These are phyloP conservation scores for Lachnellula suecica DNA, from an alignment of 2,329 filamentous ascomycete genomes.

Conservation along the genomic window DNA sequence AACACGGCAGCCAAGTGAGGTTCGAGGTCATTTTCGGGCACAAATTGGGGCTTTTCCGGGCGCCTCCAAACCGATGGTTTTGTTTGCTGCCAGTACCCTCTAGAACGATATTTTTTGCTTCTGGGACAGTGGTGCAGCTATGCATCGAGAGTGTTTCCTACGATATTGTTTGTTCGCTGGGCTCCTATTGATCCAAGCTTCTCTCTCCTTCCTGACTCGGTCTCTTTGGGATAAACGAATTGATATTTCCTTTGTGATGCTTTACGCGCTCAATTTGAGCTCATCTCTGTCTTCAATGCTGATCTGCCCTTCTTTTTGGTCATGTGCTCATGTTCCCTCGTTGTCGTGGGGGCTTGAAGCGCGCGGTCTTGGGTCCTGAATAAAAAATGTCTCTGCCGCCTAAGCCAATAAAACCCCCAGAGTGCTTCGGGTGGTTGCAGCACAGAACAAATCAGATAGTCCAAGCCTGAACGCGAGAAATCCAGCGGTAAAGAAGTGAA, in stretches of 20 bases:
- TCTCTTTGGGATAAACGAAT: neutral
- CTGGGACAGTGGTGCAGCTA: neutral
- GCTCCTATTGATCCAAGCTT: neutral
- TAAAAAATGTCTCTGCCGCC: conserved; percentile 2
- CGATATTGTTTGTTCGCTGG: neutral
- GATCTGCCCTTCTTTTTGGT: conserved; percentile 10
- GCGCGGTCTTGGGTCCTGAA: conserved; percentile 11
- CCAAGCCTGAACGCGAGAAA: neutral
- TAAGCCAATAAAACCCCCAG: conserved; percentile 7
- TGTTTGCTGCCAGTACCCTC: neutral
- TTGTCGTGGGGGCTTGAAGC: conserved; percentile 18
- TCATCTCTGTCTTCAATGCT: conserved; percentile 12
- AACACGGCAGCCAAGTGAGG: neutral
- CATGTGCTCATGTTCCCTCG: conserved; percentile 15
- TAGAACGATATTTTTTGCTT: neutral
- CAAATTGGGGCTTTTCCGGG: neutral
- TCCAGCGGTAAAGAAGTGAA: neutral
- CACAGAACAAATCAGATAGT: neutral
- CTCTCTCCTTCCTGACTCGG: neutral
- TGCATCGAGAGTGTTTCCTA: neutral
- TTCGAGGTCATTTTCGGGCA: neutral
- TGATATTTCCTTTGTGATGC: neutral
- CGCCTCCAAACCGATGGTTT: neutral
- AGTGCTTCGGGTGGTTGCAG: neutral
- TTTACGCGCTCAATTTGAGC: conserved; percentile 17